These are phyloP conservation scores for Arthrobotrys entomopaga DNA, from an alignment of 2,329 filamentous ascomycete genomes.

Conservation along the genomic window DNA sequence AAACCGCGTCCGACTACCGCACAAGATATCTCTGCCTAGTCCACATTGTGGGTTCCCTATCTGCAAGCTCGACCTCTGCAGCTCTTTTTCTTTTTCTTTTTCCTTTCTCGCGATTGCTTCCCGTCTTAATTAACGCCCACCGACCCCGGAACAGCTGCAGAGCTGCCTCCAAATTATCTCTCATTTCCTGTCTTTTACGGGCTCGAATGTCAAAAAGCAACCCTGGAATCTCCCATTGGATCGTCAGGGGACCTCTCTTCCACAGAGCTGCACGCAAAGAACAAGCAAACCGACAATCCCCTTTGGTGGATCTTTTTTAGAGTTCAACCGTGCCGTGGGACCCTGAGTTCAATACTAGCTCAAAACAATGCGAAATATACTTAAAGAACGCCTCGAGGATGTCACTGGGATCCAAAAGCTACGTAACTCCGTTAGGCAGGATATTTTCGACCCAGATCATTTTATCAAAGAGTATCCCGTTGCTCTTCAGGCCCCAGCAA, in stretches of 20 bases:
- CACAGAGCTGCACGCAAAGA: conserved; percentile 10
- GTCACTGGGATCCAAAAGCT: conserved; percentile 48
- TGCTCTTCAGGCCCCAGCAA: conserved; percentile 34
- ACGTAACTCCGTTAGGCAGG: conserved; percentile 45
- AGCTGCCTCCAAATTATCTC: conserved; percentile 31
- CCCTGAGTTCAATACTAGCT: conserved; percentile 32
- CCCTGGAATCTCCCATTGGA: conserved; percentile 12
- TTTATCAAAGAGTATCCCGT: conserved; percentile 48
- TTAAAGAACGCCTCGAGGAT: conserved; percentile 54
- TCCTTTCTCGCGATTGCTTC: conserved; percentile 45
- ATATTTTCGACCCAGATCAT: conserved; percentile 51
- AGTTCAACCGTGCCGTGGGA: conserved; percentile 19
- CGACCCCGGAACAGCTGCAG: conserved; percentile 36
- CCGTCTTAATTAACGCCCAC: conserved; percentile 51
- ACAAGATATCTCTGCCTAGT: conserved; percentile 5
- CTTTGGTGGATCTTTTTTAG: conserved; percentile 9
- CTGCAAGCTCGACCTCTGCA: neutral
- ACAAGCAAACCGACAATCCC: neutral
- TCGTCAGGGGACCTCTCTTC: conserved; percentile 29
- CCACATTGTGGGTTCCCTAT: neutral
- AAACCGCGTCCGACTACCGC: conserved; percentile 50
- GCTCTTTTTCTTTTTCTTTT: too few species aligned
- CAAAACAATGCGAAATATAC: conserved; percentile 54
- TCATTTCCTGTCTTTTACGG: conserved; percentile 51
- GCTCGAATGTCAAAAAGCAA: conserved; percentile 34